These are phyloP conservation scores for Fusarium annulatum DNA, from an alignment of 2,329 filamentous ascomycete genomes.

Conservation along the genomic window DNA sequence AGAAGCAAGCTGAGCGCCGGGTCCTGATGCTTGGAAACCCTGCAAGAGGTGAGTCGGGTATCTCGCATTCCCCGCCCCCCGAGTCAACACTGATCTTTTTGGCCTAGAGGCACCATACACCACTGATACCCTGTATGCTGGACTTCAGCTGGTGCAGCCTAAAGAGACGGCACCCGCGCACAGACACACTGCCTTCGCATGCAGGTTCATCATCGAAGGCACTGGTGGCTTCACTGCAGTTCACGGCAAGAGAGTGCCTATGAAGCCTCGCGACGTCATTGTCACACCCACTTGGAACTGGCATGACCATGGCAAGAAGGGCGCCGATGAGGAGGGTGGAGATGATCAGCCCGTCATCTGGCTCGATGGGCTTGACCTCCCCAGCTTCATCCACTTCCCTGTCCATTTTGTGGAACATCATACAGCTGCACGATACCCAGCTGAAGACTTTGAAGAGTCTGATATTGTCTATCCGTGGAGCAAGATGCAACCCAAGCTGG, in stretches of 20 bases:
- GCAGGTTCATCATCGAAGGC: slow-evolving; percentile 68
- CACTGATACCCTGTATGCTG: slow-evolving; percentile 67
- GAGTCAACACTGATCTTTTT: not conserved
- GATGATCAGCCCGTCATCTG: slow-evolving; percentile 61
- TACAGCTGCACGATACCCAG: slow-evolving; percentile 57
- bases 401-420: slow-evolving; percentile 66
- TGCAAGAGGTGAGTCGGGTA: slow-evolving; percentile 52
- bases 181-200: slow-evolving; percentile 65
- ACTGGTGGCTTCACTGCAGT: slow-evolving; percentile 65
- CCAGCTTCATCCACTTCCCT: slow-evolving; percentile 60
- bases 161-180: slow-evolving; percentile 67
- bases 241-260: slow-evolving; percentile 62
- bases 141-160: slow-evolving; percentile 66
- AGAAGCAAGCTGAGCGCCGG: slow-evolving; percentile 54
- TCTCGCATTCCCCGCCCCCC: accelerated
- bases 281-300: slow-evolving; percentile 69
- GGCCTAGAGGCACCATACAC: slow-evolving; percentile 61
- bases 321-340: slow-evolving; percentile 47
- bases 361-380: slow-evolving; percentile 67
- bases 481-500: slow-evolving; percentile 56
- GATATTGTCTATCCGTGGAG: slow-evolving; percentile 62
- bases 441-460: slow-evolving; percentile 54
- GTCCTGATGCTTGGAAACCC: slow-evolving; percentile 57
- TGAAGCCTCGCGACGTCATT: slow-evolving; percentile 65
- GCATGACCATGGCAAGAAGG: slow-evolving; percentile 70